phyloP scores from a whole-genome alignment of 495 filamentous ascomycete genomes.

The Pseudoneurospora amorphoporcata region DNA sequence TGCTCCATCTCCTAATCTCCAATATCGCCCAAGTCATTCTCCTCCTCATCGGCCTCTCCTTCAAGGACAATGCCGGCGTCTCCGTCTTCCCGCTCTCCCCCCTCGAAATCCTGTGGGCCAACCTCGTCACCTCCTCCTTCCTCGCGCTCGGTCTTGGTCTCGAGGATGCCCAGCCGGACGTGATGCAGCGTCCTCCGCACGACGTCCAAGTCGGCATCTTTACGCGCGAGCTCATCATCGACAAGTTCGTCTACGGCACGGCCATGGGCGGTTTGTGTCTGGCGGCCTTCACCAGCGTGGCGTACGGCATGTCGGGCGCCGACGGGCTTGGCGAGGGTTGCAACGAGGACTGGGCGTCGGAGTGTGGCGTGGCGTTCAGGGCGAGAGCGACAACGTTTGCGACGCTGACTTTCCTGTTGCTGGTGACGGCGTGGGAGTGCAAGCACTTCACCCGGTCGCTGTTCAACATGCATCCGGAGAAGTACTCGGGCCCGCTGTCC shows the following conservation, averaged over 20 bases:
- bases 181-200: conserved; percentile 66
- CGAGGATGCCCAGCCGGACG: conserved; percentile 55
- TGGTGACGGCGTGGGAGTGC: conserved; percentile 65
- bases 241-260: conserved; percentile 64
- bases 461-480: conserved; percentile 63
- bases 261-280: conserved; percentile 59
- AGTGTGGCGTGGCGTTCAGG: conserved; percentile 57
- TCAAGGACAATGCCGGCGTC: conserved; percentile 52
- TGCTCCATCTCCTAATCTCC: conserved; percentile 62
- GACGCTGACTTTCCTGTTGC: conserved; percentile 59
- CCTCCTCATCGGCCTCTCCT: conserved; percentile 58
- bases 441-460: conserved; percentile 58
- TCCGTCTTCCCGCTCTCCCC: conserved; percentile 72
- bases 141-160: conserved; percentile 66
- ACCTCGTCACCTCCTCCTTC: conserved; percentile 65
- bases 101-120: conserved; percentile 68
- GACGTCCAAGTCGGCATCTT: conserved; percentile 58
- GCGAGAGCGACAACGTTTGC: conserved; percentile 68
- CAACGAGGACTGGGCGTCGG: conserved; percentile 43
- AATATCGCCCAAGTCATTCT: conserved; percentile 68
- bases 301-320: conserved; percentile 50
- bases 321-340: conserved; percentile 57
- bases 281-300: conserved; percentile 53
- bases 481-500: conserved; percentile 33
- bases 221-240: conserved; percentile 53